A percentile compares a stretch with the other conserved stretches of the same genome.
These are phyloP conservation scores for Actinidia chinensis DNA, from an alignment of 179 eudicot species.

Conservation along the genomic window DNA sequence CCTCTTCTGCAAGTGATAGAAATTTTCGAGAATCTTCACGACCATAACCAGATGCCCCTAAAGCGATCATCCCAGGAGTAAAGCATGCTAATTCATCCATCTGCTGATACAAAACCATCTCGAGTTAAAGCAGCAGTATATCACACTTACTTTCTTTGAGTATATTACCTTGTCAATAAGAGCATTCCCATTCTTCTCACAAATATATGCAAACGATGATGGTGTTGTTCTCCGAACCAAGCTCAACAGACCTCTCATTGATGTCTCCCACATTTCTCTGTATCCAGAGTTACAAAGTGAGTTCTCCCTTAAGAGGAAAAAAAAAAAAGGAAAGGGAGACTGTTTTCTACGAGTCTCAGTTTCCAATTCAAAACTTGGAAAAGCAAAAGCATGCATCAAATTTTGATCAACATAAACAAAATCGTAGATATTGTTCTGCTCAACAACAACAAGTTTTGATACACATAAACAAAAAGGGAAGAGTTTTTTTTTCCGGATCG, in stretches of 20 bases:
- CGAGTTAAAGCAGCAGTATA: neutral
- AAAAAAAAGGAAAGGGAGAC: neutral
- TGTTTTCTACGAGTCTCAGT: neutral
- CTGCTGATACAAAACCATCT: conserved; percentile 42
- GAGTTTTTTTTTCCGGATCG: neutral
- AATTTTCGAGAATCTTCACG: conserved; percentile 70
- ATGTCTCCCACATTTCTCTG: conserved; percentile 99
- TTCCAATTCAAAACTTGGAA: neutral
- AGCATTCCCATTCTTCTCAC: conserved; percentile 71
- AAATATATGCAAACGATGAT: conserved; percentile 77
- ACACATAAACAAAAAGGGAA: too few relatives aligned
- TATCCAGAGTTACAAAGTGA: conserved; percentile 25
- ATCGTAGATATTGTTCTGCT: neutral
- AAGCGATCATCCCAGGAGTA: conserved; percentile 97
- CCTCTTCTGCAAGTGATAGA: conserved; percentile 96
- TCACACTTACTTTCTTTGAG: too few relatives aligned
- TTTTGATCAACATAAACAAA: conserved; percentile 7
- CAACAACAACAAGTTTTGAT: neutral
- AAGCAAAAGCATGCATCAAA: conserved; percentile 1
- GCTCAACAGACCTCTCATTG: conserved; percentile 84
- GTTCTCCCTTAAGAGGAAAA: conserved; percentile 15
- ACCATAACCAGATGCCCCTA: conserved; percentile 80
- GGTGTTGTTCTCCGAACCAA: conserved; percentile 85
- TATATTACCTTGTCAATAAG: conserved; percentile 66
- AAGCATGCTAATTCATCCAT: conserved; percentile 99